These are phyloP conservation scores for Cryptosporidium xiaoi DNA, from an alignment of 169 alveolate genomes.

Conservation along the genomic window DNA sequence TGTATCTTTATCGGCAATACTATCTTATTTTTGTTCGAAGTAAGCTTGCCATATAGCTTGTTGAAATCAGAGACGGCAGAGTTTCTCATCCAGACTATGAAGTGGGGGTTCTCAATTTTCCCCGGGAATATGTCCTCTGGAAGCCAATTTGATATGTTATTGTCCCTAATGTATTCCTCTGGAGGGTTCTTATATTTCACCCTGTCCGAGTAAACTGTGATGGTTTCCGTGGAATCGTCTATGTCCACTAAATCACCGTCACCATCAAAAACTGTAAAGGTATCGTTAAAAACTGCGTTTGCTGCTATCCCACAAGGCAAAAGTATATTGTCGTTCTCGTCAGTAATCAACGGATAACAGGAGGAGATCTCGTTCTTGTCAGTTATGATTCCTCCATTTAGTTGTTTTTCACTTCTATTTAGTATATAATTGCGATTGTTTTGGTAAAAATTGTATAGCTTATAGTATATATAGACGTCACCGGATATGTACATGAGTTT, in stretches of 20 bases:
- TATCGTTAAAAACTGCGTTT: conserved; percentile 81
- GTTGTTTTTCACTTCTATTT: conserved; percentile 80
- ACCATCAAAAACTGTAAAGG: conserved; percentile 77
- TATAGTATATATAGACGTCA: conserved; percentile 75
- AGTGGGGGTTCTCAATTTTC: conserved; percentile 86
- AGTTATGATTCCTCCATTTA: conserved; percentile 77
- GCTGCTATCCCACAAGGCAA: conserved; percentile 85
- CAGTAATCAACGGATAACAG: conserved; percentile 78
- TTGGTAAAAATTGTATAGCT: conserved; percentile 80
- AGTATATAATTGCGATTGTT: conserved; percentile 79
- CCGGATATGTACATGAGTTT: conserved; percentile 20
- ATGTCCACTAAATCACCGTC: conserved; percentile 74
- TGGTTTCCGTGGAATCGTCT: conserved; percentile 82
- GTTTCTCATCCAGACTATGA: conserved; percentile 87
- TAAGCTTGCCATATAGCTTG: conserved; percentile 83
- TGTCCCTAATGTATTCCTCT: conserved; percentile 26
- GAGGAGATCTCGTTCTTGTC: conserved; percentile 57
- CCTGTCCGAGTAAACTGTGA: conserved; percentile 79
- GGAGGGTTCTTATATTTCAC: conserved; percentile 79
- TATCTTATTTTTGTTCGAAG: conserved; percentile 76
- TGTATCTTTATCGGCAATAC: conserved; percentile 80
- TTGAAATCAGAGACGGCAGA: conserved; percentile 83
- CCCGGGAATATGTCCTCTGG: conserved; percentile 79
- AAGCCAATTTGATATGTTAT: conserved; percentile 45
- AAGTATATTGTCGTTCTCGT: conserved; percentile 77